phyloP scores from a whole-genome alignment of 495 filamentous ascomycete genomes.

The Neurospora sp. region DNA sequence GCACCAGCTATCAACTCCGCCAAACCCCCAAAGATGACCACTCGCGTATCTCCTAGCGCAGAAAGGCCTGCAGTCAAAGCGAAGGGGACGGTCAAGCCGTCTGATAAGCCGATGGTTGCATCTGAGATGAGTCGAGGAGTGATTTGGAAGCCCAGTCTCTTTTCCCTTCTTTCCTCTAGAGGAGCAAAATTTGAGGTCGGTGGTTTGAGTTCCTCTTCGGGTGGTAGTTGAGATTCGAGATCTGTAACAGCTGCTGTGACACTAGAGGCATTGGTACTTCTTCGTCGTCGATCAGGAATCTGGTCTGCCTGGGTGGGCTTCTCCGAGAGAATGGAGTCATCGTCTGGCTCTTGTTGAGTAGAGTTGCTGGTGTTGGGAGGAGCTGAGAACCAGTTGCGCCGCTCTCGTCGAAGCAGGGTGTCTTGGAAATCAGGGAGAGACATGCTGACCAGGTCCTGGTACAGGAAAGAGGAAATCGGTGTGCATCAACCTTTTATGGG shows the following conservation, averaged over 20 bases:
- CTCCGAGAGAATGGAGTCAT: neutral
- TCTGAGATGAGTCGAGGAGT: slow-evolving; percentile 29
- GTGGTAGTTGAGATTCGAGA: neutral
- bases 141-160: slow-evolving; percentile 4
- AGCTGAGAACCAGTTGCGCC: neutral
- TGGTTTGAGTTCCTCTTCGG: slow-evolving; percentile 4
- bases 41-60: slow-evolving; percentile 42
- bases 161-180: neutral
- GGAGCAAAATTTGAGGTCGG: neutral
- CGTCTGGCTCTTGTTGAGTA: neutral
- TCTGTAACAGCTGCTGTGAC: neutral
- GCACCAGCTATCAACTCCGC: slow-evolving; percentile 54
- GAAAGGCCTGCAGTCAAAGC: slow-evolving; percentile 49
- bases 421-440: neutral
- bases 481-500: neutral
- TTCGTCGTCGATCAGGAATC: neutral
- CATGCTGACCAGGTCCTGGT: neutral
- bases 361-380: neutral
- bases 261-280: neutral
- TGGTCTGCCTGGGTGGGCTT: neutral
- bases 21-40: slow-evolving; percentile 56
- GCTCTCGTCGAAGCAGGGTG: neutral
- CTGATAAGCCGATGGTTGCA: slow-evolving; percentile 45
- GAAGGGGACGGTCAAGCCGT: slow-evolving; percentile 54
- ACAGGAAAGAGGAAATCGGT: neutral